Evolutionary conservation across 2,329 filamentous ascomycete genomes (phyloP), one percentile per base, ranked within the genome.

Genomic region (Cordyceps cicadae): DNA sequence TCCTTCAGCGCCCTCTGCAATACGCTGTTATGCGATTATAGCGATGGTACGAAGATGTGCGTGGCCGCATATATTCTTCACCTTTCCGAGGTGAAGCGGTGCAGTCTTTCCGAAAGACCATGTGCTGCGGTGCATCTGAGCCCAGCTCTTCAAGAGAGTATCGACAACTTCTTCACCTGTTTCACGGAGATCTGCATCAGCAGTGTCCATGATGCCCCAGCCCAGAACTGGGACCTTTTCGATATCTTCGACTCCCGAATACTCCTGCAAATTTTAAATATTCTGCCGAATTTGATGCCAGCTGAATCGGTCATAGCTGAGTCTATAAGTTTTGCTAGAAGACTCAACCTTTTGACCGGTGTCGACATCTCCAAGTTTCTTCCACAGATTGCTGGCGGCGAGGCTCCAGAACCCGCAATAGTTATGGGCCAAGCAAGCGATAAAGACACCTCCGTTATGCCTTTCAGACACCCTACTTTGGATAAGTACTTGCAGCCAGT

Each of bases 401-500:
- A 26, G n/a, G 24, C 26, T 17, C 21, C 41, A 9, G 39, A 24
- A 14, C 15, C 21, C 21, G n/a, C 14, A 48, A 11, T 24, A 14
- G 1, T 17, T n/a, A 5, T 24, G 29, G 19, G 34, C 4, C 21
- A 17, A n/a, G 17, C 11, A 5, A 12, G 19, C 8, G 12, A 54
- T 14, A 9, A 8, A 6, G 12, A 21, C 3, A 29, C 69, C 5
- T 59, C 65, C 9, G 73, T 81, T 5, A 69, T 82, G 0, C 68
- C 77, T 0, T 84, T 83, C 64, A 76, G 67, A 2, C 79, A 82
- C 48, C 72, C 75, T 0, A 69, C 77, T 5, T 69, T 84, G 19
- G 74, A 82, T 60, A 66, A 69, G 7, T 80, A 78, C 62, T 67
- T 83, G n/a, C 65, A 71, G 41, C 70, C 72, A 5, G 72, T 82